phyloP scores from a whole-genome alignment of 495 filamentous ascomycete species.

The Cudoniella acicularis region DNA sequence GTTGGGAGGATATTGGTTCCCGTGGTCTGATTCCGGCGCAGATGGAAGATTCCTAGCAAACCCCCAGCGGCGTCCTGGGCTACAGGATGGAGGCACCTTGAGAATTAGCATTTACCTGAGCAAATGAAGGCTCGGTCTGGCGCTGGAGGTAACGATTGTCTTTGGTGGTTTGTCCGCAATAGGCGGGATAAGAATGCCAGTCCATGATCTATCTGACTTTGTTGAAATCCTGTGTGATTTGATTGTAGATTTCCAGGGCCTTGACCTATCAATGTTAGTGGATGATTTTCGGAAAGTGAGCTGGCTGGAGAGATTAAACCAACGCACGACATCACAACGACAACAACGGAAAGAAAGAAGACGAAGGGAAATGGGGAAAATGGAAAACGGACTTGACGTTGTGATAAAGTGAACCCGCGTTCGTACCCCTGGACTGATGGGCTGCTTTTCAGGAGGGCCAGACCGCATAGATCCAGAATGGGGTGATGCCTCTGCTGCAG shows the following conservation, averaged over 20 bases:
- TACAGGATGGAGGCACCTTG: not conserved
- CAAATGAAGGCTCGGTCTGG: conserved; percentile 2
- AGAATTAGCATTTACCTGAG: conserved; percentile 4
- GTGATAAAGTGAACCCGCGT: conserved; percentile 16
- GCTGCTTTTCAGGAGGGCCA: not conserved
- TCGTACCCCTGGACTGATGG: not conserved
- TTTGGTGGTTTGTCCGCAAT: conserved; percentile 4
- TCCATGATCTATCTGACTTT: too few relatives aligned
- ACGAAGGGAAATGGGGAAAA: not conserved
- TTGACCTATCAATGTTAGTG: too few relatives aligned
- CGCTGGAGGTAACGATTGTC: conserved; percentile 6
- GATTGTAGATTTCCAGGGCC: too few relatives aligned
- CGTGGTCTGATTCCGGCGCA: conserved; percentile 1
- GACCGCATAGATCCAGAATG: not conserved
- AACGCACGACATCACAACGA: not conserved
- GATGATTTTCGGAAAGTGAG: too few relatives aligned
- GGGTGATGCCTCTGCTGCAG: not conserved
- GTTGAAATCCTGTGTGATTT: too few relatives aligned
- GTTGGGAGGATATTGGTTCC: not conserved
- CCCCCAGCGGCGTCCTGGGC: conserved; percentile 15
- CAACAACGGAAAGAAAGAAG: not conserved
- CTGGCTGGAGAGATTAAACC: not conserved
- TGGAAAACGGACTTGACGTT: conserved; percentile 15
- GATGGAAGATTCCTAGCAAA: conserved; percentile 2
- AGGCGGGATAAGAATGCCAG: too few relatives aligned